These are phyloP conservation scores for Citrus hindsii DNA, from an alignment of 345 rosid genomes.

Conservation along the genomic window DNA sequence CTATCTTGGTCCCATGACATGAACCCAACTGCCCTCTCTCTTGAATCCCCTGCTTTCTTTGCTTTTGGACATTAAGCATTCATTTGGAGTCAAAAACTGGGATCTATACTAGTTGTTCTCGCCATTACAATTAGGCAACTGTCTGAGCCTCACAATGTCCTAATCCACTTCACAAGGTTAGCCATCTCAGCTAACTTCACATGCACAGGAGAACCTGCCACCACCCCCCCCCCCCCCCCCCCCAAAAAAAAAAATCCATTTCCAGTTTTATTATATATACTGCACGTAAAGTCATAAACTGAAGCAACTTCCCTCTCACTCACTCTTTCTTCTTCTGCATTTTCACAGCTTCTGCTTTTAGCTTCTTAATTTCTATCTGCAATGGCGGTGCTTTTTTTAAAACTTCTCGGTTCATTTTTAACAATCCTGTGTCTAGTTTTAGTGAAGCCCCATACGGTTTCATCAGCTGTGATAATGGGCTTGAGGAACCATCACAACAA, in stretches of 20 bases:
- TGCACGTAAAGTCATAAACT: not conserved
- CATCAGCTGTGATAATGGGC: constrained; percentile 61
- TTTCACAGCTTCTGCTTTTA: not conserved
- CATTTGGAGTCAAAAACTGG: not conserved
- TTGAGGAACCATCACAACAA: constrained; percentile 53
- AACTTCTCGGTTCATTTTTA: constrained; percentile 19
- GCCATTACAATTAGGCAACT: not conserved
- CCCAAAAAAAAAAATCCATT: not conserved
- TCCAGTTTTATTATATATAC: not conserved
- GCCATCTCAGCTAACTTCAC: constrained; percentile 14
- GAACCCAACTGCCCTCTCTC: not conserved
- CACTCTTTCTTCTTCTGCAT: not conserved
- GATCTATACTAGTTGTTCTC: not conserved
- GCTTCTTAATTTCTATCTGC: not conserved
- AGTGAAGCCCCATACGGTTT: constrained; percentile 33
- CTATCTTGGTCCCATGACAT: not conserved
- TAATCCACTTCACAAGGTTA: constrained; percentile 3
- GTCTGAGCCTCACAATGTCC: not conserved
- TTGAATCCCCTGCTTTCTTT: not conserved
- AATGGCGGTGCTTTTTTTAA: not conserved
- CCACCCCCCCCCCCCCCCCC: too few species aligned
- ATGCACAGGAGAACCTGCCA: not conserved
- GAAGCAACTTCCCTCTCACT: not conserved
- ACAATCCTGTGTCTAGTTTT: constrained; percentile 26
- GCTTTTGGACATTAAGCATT: not conserved